Conservation (phyloP, 805 yeast species). For the Saturnispora saitoi region DNA sequence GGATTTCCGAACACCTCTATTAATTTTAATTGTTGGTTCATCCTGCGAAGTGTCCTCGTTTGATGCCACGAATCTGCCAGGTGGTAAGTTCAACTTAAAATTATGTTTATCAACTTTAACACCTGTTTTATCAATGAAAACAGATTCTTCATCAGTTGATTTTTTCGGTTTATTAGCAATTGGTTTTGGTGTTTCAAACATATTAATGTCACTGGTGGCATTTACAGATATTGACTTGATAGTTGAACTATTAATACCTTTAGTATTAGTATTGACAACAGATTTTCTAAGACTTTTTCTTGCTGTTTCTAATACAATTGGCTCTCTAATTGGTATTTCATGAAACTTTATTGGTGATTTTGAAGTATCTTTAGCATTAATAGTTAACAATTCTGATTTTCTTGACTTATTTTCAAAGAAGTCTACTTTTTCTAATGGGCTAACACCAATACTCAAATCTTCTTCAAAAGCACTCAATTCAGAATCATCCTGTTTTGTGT, state of each 20-base stretch:
- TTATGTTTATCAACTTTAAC: neutral
- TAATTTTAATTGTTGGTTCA: slow-evolving; percentile 26
- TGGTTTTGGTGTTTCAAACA: slow-evolving; percentile 6
- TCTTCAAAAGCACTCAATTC: slow-evolving; percentile 19
- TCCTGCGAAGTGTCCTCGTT: slow-evolving; percentile 9
- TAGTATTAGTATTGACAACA: neutral
- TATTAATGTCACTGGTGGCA: neutral
- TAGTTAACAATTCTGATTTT: neutral
- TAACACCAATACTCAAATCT: slow-evolving; percentile 21
- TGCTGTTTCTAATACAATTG: slow-evolving; percentile 23
- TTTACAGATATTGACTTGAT: neutral
- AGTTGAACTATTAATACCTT: neutral
- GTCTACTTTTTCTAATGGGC: slow-evolving; percentile 25
- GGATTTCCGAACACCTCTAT: slow-evolving; percentile 12
- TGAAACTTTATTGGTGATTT: slow-evolving; percentile 28
- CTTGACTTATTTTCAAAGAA: slow-evolving; percentile 18
- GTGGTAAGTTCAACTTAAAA: slow-evolving; percentile 18
- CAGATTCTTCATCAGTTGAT: slow-evolving; percentile 12
- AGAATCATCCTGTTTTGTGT: slow-evolving; percentile 16
- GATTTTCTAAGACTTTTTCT: slow-evolving; percentile 22
- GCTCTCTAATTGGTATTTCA: slow-evolving; percentile 27
- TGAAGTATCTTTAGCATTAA: slow-evolving; percentile 15
- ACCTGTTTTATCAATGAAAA: slow-evolving; percentile 15
- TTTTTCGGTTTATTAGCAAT: neutral
- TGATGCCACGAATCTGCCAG: slow-evolving; percentile 7